These are phyloP conservation scores for Plasmodium berghei DNA, from an alignment of 169 alveolate species.

Conservation along the genomic window DNA sequence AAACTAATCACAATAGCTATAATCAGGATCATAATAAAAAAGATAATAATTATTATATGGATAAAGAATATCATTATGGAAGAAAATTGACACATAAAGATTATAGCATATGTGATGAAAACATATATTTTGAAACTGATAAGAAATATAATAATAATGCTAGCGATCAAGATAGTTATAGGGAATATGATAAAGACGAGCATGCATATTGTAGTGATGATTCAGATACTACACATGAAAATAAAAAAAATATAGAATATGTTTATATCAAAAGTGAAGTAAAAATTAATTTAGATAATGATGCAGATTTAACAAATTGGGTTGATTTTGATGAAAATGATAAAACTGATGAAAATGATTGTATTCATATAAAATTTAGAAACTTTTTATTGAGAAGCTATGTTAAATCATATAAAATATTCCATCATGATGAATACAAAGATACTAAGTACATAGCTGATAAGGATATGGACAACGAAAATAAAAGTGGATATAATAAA, in stretches of 20 bases:
- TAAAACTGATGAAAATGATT: not conserved
- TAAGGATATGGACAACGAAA: not conserved
- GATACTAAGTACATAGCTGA: not conserved
- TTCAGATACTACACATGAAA: conserved; percentile 5
- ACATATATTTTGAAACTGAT: not conserved
- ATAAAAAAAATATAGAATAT: conserved; percentile 13
- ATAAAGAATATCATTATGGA: too few species aligned
- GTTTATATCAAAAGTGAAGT: conserved; percentile 3
- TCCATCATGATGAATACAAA: not conserved
- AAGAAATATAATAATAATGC: not conserved
- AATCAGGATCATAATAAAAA: too few species aligned
- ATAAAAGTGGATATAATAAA: not conserved
- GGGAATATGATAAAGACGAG: not conserved
- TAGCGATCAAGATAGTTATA: not conserved
- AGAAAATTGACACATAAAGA: too few species aligned
- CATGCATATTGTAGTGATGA: conserved; percentile 27
- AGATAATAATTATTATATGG: too few species aligned
- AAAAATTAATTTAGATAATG: conserved; percentile 18
- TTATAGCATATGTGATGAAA: not conserved
- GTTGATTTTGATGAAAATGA: not conserved
- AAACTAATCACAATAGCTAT: too few species aligned
- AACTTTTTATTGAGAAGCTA: conserved; percentile 15
- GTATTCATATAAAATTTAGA: conserved; percentile 21
- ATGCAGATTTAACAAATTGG: conserved; percentile 47
- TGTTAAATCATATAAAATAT: conserved; percentile 14